Evolutionary conservation across 768 basidiomycete genomes (phyloP), one percentile per base, ranked within the genome.

Genomic region (Cystoderma amianthinum): DNA sequence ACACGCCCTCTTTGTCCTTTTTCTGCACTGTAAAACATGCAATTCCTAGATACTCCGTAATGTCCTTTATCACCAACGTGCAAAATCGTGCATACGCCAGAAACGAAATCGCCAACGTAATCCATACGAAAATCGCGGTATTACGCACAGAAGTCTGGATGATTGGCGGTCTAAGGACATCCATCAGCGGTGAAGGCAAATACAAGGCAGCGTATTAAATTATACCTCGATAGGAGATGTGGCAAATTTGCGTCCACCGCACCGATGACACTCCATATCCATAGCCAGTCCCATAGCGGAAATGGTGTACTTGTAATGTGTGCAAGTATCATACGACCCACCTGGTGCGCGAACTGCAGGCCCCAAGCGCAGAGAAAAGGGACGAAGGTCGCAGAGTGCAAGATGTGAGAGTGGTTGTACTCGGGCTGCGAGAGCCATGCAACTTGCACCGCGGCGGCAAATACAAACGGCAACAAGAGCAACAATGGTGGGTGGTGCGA

Each of bases 281-380:
- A 94, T 58, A 94, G 77, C 53, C 74, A 77, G 56, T 94, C 87
- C 78, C 85, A 93, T 55, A 74, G 68, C 0, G 96, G 96, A 68
- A 97, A 95, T 3, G 78, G 65, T 33, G 74, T 68, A 47, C 78
- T 80, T 39, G 94, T 93, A 20, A 96, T 80, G 60, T 98, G 96
- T 1, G 93, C 88, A 35, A 96, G 65, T 53, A 97, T 98, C 72
- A 98, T 86, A 49, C 84, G 69, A 9, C 91, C 90, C 25, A 96
- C 94, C 57, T 93, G 84, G 48, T 89, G 87, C 20, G 86, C 84
- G 49, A 90, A 89, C 59, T 88, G 85, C 39, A 88, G 59, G n/a
- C 93, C 95, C 93, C 94, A 98, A 15, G 87, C 82, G 52, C 81
- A 84, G 13, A 94, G 61, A 68, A 94, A 96, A 2, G 93, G 91